A percentile compares a stretch with the other conserved stretches of the same genome.
These are phyloP conservation scores for Skeletonema grethae DNA, from an alignment of 108 stramenopile genomes.

Conservation along the genomic window DNA sequence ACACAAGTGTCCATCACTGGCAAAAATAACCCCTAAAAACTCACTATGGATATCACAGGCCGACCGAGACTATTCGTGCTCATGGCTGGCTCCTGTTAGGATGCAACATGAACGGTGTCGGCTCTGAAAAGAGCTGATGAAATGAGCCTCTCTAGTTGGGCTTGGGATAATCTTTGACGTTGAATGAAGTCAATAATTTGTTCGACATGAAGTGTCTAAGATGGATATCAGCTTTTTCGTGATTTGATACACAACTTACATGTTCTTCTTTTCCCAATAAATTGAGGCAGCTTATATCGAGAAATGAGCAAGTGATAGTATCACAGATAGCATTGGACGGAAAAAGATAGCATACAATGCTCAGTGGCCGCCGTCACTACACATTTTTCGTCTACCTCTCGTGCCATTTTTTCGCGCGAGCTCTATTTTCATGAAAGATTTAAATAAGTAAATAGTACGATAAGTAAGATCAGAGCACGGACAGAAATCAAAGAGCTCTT, in stretches of 20 bases:
- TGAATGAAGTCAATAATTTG: background rate
- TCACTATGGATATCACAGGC: slow-evolving; percentile 1
- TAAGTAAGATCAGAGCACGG: no score
- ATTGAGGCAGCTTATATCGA: background rate
- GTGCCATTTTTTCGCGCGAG: no score
- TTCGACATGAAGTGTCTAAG: background rate
- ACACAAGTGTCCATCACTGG: no score
- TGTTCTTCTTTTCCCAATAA: background rate
- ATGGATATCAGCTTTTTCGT: background rate
- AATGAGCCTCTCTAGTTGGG: slow-evolving; percentile 3
- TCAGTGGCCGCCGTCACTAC: no score
- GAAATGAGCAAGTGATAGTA: no score
- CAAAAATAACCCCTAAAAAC: no score
- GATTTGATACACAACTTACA: background rate
- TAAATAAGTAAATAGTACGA: no score
- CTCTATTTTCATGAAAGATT: no score
- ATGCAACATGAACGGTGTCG: slow-evolving; percentile 2
- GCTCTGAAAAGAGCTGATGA: slow-evolving; percentile 6
- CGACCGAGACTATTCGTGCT: slow-evolving; percentile 1
- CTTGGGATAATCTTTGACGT: slow-evolving; percentile 2
- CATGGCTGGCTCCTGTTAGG: slow-evolving; percentile 6
- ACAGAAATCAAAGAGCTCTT: no score
- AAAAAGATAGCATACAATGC: no score
- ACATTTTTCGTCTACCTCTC: no score
- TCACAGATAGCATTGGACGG: no score